These are phyloP conservation scores for Vigna nakashimae DNA, from an alignment of 306 rosid species.

Conservation along the genomic window DNA sequence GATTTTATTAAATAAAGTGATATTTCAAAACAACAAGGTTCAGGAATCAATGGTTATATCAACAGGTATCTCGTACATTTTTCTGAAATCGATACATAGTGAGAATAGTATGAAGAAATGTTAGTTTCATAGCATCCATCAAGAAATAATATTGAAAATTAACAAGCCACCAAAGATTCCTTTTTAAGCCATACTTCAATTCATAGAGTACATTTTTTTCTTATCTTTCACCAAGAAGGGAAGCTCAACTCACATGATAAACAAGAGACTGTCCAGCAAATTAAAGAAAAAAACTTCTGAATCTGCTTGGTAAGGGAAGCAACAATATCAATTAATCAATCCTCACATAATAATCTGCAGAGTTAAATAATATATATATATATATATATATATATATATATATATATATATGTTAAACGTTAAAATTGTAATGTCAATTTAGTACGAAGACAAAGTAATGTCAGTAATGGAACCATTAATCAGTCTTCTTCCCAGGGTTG, in stretches of 20 bases:
- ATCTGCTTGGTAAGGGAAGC: conserved; percentile 45
- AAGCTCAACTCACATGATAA: conserved; percentile 50
- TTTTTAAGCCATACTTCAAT: conserved; percentile 12
- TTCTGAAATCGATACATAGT: neutral
- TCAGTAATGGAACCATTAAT: conserved; percentile 52
- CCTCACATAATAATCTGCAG: conserved; percentile 37
- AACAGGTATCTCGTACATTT: neutral
- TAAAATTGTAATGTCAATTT: conserved; percentile 13
- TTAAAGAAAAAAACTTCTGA: conserved; percentile 41
- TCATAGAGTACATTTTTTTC: conserved; percentile 31
- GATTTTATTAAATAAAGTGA: conserved; percentile 10
- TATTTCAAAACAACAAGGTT: conserved; percentile 24
- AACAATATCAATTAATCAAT: conserved; percentile 28
- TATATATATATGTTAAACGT: conserved; percentile 1
- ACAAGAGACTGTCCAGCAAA: conserved; percentile 16
- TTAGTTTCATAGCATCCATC: conserved; percentile 25
- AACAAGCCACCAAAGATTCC: conserved; percentile 19
- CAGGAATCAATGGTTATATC: conserved; percentile 10
- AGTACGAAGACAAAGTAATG: conserved; percentile 32
- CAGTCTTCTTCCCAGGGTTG: conserved; percentile 76
- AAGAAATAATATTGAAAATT: conserved; percentile 15
- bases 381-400: too few species aligned
- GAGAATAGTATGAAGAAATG: conserved; percentile 30
- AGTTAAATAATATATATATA: too few species aligned
- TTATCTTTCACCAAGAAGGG: conserved; percentile 22